Percentiles rank a stretch among this genome's conserved stretches.
Evolutionary conservation across 176 grass and related monocot genomes (phyloP).

Genomic region (Carex littledalei): DNA sequence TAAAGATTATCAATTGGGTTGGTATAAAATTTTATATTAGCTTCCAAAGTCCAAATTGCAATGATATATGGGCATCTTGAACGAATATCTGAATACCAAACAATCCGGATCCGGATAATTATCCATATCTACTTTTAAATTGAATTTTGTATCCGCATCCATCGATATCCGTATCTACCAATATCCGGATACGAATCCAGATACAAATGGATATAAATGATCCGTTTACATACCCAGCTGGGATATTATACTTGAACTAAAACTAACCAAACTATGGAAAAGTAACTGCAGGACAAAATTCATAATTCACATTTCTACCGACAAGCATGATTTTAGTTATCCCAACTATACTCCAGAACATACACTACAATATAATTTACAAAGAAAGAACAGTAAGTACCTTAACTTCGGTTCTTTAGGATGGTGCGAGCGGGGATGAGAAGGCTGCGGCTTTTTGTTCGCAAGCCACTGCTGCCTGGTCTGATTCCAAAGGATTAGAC

Average conservation of each 20-base stretch:
- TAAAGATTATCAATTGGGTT: background rate
- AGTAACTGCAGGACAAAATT: background rate
- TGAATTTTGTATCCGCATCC: background rate
- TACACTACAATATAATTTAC: background rate
- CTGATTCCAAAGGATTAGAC: conserved; percentile 88
- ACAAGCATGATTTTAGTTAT: background rate
- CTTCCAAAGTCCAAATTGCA: background rate
- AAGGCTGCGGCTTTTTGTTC: conserved; percentile 34
- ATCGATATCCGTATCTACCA: background rate
- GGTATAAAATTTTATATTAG: background rate
- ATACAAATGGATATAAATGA: background rate
- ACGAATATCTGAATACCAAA: background rate
- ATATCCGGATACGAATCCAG: background rate
- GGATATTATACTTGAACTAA: background rate
- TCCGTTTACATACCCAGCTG: background rate
- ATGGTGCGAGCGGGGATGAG: conserved; percentile 29
- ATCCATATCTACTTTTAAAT: background rate
- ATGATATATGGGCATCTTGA: background rate
- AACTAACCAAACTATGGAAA: background rate
- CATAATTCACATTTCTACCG: background rate
- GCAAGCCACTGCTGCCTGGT: conserved; percentile 77
- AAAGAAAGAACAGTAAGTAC: conserved; percentile 31
- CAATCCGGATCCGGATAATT: background rate
- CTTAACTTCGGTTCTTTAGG: conserved; percentile 66
- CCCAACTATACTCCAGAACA: background rate